Evolutionary conservation across 1,284 basidiomycete genomes (phyloP).

Genomic region (Fomitopsis betulina): DNA sequence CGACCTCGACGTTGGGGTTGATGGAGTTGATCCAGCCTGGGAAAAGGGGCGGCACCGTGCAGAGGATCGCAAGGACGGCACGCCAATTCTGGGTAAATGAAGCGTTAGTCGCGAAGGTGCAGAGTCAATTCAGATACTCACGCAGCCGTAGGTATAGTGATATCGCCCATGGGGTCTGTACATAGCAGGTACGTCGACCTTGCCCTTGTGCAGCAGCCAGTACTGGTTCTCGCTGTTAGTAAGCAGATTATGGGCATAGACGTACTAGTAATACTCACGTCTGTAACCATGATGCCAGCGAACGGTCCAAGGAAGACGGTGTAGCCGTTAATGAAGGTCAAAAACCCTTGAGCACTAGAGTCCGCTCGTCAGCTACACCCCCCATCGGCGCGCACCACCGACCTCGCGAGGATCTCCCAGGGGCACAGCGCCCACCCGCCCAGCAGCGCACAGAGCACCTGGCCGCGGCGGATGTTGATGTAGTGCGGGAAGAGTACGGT

Average conservation of each 20-base stretch:
- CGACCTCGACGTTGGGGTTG: slow-evolving; percentile 51
- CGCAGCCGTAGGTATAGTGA: slow-evolving; percentile 58
- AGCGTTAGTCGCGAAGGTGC: not conserved
- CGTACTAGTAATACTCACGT: slow-evolving; percentile 38
- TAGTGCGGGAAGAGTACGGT: slow-evolving; percentile 62
- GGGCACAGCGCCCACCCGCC: slow-evolving; percentile 61
- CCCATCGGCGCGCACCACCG: slow-evolving; percentile 2
- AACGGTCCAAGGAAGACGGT: slow-evolving; percentile 73
- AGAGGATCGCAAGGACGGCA: slow-evolving; percentile 56
- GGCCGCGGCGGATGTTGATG: slow-evolving; percentile 74
- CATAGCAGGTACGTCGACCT: slow-evolving; percentile 68
- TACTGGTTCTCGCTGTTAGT: slow-evolving; percentile 35
- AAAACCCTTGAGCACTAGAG: slow-evolving; percentile 41
- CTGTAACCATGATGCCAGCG: slow-evolving; percentile 69
- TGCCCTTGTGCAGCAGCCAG: slow-evolving; percentile 59
- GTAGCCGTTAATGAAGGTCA: slow-evolving; percentile 64
- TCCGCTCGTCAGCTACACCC: slow-evolving; percentile 12
- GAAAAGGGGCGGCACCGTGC: slow-evolving; percentile 59
- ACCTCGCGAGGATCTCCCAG: slow-evolving; percentile 51
- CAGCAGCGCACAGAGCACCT: slow-evolving; percentile 67
- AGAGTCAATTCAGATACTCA: slow-evolving; percentile 29
- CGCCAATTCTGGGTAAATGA: slow-evolving; percentile 65
- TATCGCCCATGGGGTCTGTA: slow-evolving; percentile 65
- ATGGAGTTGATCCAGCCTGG: slow-evolving; percentile 69
- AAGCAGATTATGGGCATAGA: not conserved